Conservation (phyloP, 352 stramenopile genomes). For the Blastocystis sp. region DNA sequence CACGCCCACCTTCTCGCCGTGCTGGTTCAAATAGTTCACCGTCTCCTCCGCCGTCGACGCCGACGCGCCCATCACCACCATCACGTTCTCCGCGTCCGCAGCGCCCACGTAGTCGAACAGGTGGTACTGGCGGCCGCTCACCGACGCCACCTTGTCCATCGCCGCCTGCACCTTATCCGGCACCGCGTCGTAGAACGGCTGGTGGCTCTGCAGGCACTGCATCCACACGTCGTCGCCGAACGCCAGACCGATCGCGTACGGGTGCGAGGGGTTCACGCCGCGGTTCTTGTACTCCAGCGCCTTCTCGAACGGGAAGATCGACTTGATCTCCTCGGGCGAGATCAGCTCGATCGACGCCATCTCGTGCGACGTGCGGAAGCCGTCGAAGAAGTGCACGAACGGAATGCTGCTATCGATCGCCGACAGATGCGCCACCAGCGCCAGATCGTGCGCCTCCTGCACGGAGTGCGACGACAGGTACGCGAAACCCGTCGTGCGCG, state of each 20-base stretch:
- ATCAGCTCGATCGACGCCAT: conserved; percentile 76
- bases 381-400: conserved; percentile 80
- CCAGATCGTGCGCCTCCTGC: conserved; percentile 80
- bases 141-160: conserved; percentile 78
- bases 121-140: conserved; percentile 78
- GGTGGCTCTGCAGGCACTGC: conserved; percentile 26
- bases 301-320: conserved; percentile 72
- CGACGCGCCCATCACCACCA: conserved; percentile 78
- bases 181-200: conserved; percentile 70
- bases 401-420: conserved; percentile 75
- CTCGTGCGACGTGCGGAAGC: conserved; percentile 76
- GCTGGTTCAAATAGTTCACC: conserved; percentile 78
- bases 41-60: conserved; percentile 74
- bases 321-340: conserved; percentile 73
- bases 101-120: conserved; percentile 80
- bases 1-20: conserved; percentile 78
- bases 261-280: conserved; percentile 41
- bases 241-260: conserved; percentile 30
- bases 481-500: conserved; percentile 75
- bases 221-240: conserved; percentile 64
- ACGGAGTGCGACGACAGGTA: conserved; percentile 77
- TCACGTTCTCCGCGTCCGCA: conserved; percentile 76
- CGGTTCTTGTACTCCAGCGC: conserved; percentile 71
- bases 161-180: conserved; percentile 77
- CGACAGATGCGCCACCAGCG: conserved; percentile 78